Conservation (phyloP, 2,329 filamentous ascomycete genomes). For the Fusarium guadeloupense region DNA sequence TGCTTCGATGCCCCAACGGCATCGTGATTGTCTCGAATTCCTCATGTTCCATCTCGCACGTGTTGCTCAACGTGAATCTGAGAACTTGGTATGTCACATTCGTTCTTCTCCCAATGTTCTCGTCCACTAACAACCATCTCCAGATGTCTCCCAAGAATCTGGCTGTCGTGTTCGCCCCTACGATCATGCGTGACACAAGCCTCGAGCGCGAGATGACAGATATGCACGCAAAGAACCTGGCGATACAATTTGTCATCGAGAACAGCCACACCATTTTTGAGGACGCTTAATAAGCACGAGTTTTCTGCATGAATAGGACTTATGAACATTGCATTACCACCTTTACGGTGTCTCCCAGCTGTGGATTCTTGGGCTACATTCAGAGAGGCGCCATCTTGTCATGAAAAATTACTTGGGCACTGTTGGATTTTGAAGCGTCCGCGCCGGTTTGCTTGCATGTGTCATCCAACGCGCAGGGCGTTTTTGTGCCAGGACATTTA, state of each 20-base stretch:
- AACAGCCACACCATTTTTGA: conserved; percentile 85
- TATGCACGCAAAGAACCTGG: conserved; percentile 91
- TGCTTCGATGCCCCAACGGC: conserved; percentile 80
- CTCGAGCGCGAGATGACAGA: conserved; percentile 96
- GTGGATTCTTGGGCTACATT: conserved; percentile 22
- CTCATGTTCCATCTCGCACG: conserved; percentile 91
- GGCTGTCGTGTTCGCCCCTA: conserved; percentile 96
- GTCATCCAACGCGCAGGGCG: conserved; percentile 36
- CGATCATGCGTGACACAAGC: conserved; percentile 91
- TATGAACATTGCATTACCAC: conserved; percentile 11
- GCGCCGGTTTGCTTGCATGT: conserved; percentile 33
- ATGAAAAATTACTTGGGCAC: conserved; percentile 35
- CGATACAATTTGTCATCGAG: conserved; percentile 92
- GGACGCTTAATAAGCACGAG: conserved; percentile 46
- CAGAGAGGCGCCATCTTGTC: conserved; percentile 29
- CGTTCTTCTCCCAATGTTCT: neutral
- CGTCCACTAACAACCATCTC: conserved; percentile 20
- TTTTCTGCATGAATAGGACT: conserved; percentile 14
- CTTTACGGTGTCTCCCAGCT: conserved; percentile 15
- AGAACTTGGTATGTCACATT: conserved; percentile 75
- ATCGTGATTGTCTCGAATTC: conserved; percentile 91
- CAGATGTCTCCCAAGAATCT: conserved; percentile 97
- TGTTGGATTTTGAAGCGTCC: conserved; percentile 32
- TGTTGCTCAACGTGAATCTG: conserved; percentile 81
- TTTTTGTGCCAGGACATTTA: conserved; percentile 46